These are phyloP conservation scores for Laetiporus sulphureus DNA, from an alignment of 1,284 basidiomycete genomes.

Conservation along the genomic window DNA sequence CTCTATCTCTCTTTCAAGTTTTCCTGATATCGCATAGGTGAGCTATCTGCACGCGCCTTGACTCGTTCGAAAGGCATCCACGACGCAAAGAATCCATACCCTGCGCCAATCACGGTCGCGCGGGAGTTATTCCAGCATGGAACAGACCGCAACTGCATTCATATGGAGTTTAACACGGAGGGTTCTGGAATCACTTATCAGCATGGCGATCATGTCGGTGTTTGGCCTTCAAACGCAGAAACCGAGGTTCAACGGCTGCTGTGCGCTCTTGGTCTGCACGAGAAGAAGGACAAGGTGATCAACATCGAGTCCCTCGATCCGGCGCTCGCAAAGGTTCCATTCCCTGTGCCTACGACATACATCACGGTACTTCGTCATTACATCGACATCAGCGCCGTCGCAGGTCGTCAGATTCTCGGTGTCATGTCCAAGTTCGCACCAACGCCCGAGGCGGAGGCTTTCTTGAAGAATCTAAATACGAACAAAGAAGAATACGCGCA, in stretches of 20 bases:
- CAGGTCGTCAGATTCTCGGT: constrained; percentile 90
- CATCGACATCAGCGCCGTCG: constrained; percentile 90
- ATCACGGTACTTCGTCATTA: constrained; percentile 93
- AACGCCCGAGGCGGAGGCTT: constrained; percentile 66
- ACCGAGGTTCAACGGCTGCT: constrained; percentile 88
- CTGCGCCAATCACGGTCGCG: constrained; percentile 73
- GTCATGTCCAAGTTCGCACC: constrained; percentile 87
- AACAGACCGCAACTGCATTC: constrained; percentile 88
- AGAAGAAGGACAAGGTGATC: constrained; percentile 78
- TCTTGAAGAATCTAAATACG: constrained; percentile 73
- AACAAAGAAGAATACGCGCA: constrained; percentile 84
- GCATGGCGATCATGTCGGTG: constrained; percentile 95
- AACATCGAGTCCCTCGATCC: constrained; percentile 95
- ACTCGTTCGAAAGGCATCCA: constrained; percentile 90
- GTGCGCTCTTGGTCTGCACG: constrained; percentile 76
- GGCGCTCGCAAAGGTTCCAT: constrained; percentile 96
- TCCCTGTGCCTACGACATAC: constrained; percentile 96
- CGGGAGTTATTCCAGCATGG: constrained; percentile 80
- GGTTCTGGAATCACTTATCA: constrained; percentile 98
- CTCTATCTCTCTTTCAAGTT: constrained; percentile 4
- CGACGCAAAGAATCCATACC: constrained; percentile 96
- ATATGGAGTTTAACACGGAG: constrained; percentile 92
- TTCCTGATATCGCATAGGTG: constrained; percentile 39
- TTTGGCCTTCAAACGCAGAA: constrained; percentile 96
- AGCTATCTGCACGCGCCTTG: constrained; percentile 86